Conservation (phyloP, 1,284 basidiomycete species). For the Pulveroboletus sp. region DNA sequence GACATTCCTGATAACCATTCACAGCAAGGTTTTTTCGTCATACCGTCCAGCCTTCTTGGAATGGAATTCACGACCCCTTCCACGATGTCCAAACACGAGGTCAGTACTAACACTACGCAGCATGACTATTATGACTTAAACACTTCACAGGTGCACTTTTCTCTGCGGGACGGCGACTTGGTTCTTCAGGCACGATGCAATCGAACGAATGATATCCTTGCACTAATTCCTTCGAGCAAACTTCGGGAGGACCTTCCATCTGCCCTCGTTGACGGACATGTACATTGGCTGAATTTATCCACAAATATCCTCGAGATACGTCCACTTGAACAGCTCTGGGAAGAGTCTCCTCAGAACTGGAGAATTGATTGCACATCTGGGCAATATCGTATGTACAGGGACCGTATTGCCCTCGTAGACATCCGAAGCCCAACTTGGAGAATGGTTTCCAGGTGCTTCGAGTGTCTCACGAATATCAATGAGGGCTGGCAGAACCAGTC, state of each 20-base stretch:
- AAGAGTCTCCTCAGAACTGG: slow-evolving; percentile 16
- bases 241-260: neutral
- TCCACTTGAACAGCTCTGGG: slow-evolving; percentile 31
- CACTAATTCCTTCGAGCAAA: neutral
- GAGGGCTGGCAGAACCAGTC: no score
- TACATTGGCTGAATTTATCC: slow-evolving; percentile 42
- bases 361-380: neutral
- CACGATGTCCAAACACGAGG: slow-evolving; percentile 21
- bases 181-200: slow-evolving; percentile 12
- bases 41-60: neutral
- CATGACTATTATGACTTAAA: neutral
- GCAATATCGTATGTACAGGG: slow-evolving; percentile 6
- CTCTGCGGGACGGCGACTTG: neutral
- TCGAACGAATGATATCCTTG: neutral
- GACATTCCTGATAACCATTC: neutral
- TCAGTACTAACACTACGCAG: neutral
- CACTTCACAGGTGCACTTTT: slow-evolving; percentile 35
- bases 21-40: slow-evolving; percentile 9
- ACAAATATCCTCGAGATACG: slow-evolving; percentile 39
- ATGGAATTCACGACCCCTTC: slow-evolving; percentile 10
- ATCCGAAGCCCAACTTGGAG: slow-evolving; percentile 7
- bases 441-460: neutral
- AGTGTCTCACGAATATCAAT: no score
- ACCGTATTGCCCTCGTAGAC: slow-evolving; percentile 5
- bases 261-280: slow-evolving; percentile 32